Evolutionary conservation across 345 rosid species (phyloP).

Genomic region (Psidium guajava): DNA sequence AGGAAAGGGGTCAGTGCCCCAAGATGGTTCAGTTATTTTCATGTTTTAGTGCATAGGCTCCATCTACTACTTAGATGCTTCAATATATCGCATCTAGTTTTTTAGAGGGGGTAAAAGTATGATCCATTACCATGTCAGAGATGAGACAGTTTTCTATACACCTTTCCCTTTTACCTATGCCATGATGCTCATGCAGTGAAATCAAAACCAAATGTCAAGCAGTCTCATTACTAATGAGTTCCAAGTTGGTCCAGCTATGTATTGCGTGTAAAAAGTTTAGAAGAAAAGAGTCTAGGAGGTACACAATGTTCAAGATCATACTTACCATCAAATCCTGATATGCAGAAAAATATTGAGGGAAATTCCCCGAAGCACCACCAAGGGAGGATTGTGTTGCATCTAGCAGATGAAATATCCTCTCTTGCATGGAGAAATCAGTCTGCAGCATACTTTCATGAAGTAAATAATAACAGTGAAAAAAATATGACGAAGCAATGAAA

Average conservation of each 20-base stretch:
- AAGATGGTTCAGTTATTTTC: background rate
- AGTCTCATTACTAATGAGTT: background rate
- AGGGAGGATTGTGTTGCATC: slow-evolving; percentile 95
- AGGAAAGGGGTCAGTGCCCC: background rate
- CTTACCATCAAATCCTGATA: slow-evolving; percentile 92
- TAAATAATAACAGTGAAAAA: background rate
- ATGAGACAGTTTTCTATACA: background rate
- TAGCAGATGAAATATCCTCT: slow-evolving; percentile 84
- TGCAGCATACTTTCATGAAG: slow-evolving; percentile 8
- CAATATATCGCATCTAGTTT: background rate
- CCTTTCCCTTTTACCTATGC: background rate
- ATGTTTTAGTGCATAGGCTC: background rate
- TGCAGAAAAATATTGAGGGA: slow-evolving; percentile 77
- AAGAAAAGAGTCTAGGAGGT: background rate
- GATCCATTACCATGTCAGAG: background rate
- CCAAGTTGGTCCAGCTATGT: background rate
- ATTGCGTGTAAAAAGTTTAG: background rate
- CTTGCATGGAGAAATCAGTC: slow-evolving; percentile 81
- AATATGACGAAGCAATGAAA: background rate
- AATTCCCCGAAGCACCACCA: slow-evolving; percentile 85
- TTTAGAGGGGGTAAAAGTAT: background rate
- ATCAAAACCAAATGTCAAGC: background rate
- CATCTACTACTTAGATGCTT: background rate
- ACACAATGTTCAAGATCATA: background rate
- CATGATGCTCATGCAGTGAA: background rate